These are phyloP conservation scores for Populus simonii DNA, from an alignment of 345 rosid genomes.

Conservation along the genomic window DNA sequence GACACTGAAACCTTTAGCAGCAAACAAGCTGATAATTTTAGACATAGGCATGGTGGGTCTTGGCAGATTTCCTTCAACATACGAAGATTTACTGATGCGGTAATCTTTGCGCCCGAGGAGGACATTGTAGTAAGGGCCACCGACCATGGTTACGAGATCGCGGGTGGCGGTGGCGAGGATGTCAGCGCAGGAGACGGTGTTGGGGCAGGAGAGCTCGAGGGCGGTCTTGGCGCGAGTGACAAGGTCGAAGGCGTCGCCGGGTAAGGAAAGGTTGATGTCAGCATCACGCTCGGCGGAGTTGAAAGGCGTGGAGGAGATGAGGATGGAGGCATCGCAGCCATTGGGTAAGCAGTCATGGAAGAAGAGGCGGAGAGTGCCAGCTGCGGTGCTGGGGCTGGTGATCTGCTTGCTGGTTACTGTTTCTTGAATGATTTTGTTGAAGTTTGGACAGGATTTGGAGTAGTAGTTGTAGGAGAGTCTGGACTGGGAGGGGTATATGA, in stretches of 20 bases:
- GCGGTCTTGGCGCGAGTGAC: slow-evolving; percentile 65
- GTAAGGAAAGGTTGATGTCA: slow-evolving; percentile 35
- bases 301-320: slow-evolving; percentile 30
- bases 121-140: slow-evolving; percentile 61
- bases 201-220: slow-evolving; percentile 79
- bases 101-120: slow-evolving; percentile 71
- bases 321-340: slow-evolving; percentile 35
- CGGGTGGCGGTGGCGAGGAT: slow-evolving; percentile 77
- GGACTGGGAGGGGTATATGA: slow-evolving; percentile 6
- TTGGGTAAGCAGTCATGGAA: slow-evolving; percentile 30
- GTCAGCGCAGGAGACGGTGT: slow-evolving; percentile 84
- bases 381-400: slow-evolving; percentile 34
- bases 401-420: slow-evolving; percentile 30
- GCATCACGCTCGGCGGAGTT: slow-evolving; percentile 37
- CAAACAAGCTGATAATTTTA: slow-evolving; percentile 45
- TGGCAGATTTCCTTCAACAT: slow-evolving; percentile 55
- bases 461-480: slow-evolving; percentile 28
- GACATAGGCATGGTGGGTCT: slow-evolving; percentile 58
- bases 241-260: slow-evolving; percentile 33
- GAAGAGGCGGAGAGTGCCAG: slow-evolving; percentile 35
- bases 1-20: slow-evolving; percentile 51
- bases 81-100: slow-evolving; percentile 45
- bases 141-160: slow-evolving; percentile 50
- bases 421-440: slow-evolving; percentile 28
- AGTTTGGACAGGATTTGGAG: slow-evolving; percentile 26